Conservation (phyloP, 1,284 basidiomycete species). For the Cryptococcus sp. region DNA sequence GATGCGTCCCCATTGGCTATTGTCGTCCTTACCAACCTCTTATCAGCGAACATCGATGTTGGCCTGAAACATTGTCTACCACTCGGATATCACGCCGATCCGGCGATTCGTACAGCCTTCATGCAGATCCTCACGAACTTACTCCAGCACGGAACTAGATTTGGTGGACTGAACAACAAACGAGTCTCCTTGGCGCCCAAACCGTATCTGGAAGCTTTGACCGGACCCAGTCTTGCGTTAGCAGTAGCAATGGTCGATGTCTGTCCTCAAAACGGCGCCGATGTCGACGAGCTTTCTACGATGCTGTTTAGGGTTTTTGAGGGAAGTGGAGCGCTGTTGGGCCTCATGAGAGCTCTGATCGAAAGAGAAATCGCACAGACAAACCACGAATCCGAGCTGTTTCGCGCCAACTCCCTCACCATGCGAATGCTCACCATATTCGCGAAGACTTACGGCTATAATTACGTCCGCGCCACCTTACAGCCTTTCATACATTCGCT, state of each 20-base stretch:
- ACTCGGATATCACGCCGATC: constrained; percentile 75
- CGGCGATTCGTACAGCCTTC: constrained; percentile 74
- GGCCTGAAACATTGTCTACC: constrained; percentile 85
- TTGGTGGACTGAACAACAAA: constrained; percentile 35
- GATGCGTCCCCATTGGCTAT: constrained; percentile 49
- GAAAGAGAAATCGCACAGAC: constrained; percentile 78
- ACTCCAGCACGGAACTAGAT: constrained; percentile 69
- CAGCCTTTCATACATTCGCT: constrained; percentile 74
- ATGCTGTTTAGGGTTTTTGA: constrained; percentile 87
- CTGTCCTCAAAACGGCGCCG: constrained; percentile 63
- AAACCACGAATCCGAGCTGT: constrained; percentile 73
- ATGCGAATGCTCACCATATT: constrained; percentile 81
- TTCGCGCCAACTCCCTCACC: constrained; percentile 82
- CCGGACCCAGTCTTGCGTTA: constrained; percentile 54
- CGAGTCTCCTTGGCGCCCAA: constrained; percentile 26
- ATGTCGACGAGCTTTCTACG: constrained; percentile 75
- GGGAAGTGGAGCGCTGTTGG: constrained; percentile 66
- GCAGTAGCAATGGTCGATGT: constrained; percentile 83
- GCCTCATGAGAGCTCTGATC: constrained; percentile 76
- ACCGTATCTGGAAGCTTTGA: constrained; percentile 35
- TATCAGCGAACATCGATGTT: constrained; percentile 81
- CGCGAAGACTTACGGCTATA: constrained; percentile 81
- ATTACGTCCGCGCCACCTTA: constrained; percentile 76
- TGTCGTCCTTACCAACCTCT: constrained; percentile 75
- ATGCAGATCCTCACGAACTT: constrained; percentile 85